Evolutionary conservation across 371 early-diverging fungal species (phyloP), one percentile per base, ranked within the genome.

Genomic region (Mortierella polycephala): DNA sequence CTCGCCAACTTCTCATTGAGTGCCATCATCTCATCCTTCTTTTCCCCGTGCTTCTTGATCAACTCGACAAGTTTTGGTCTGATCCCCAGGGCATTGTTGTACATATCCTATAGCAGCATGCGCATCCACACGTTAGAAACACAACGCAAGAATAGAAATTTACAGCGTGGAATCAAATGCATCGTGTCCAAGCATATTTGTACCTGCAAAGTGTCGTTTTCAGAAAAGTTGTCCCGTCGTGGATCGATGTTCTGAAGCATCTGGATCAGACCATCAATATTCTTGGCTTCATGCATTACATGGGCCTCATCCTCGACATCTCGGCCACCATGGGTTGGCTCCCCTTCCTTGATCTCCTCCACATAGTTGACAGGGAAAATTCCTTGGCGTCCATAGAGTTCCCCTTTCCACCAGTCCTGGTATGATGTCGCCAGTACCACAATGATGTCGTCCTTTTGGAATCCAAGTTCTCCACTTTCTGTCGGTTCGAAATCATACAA

Each of bases 361-460:
- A 95, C 95, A 83, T 96, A 95, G 72, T 95, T 95, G 12, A 91
- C 87, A 20, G 96, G 96, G 71, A 96, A 95, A 60, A 96, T 92
- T 13, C 96, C 96, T 21, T 88, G 85, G 41, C 85, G 85, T 40
- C 93, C 93, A 47, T 85, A 82, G 37, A 90, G 70, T 68, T 91
- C 91, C 11, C 95, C 96, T 76, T 93, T 93, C 96, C 96, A 96
- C 96, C 96, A 96, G 68, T 95, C 95, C 64, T 91, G 87, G 71
- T 93, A 95, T 0, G 94, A 92, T 52, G 90, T 92, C 45, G 95
- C 96, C 67, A 92, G 75, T 4, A 96, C 96, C 39, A 88, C 86
- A 51, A 95, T 88, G 56, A 95, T 86, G 66, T 95, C 95, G 23
- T 92, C 94, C 57, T 90, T 87, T 45, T 85, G 84, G 64, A 96